Conservation (phyloP, 257 asterid species). For the Solanum megistacrolobum region DNA sequence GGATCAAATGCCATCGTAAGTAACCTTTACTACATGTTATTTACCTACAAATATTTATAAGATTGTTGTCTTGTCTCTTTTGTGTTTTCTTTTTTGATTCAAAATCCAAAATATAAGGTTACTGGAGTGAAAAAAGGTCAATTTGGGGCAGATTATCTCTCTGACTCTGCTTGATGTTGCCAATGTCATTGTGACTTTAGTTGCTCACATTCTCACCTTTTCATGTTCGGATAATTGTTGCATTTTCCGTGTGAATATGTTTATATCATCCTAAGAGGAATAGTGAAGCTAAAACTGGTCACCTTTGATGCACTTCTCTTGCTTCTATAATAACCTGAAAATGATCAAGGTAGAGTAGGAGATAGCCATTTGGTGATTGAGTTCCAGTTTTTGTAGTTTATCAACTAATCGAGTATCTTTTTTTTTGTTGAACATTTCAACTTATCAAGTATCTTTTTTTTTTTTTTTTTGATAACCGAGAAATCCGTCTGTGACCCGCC, state of each 20-base stretch:
- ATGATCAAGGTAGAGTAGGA: background rate
- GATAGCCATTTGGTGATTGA: background rate
- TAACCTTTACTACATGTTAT: background rate
- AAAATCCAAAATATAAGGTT: background rate
- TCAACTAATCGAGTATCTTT: background rate
- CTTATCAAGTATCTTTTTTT: background rate
- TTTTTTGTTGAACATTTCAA: background rate
- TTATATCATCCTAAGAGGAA: background rate
- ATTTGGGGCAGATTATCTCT: background rate
- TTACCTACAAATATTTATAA: background rate
- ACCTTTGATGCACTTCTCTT: background rate
- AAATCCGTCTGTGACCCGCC: no score
- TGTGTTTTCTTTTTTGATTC: background rate
- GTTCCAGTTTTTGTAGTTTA: background rate
- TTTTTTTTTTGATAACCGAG: no score
- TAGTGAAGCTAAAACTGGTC: background rate
- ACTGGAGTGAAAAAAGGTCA: background rate
- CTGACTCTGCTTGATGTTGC: background rate
- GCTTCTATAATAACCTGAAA: background rate
- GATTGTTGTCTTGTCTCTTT: background rate
- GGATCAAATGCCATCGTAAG: conserved; percentile 48
- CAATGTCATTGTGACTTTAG: background rate
- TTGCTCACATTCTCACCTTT: background rate
- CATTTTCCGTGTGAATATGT: background rate
- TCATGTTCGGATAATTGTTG: background rate